Evolutionary conservation across 2,329 filamentous ascomycete species (phyloP), one percentile per base, ranked within the genome.

Genomic region (Penicillium sp.): DNA sequence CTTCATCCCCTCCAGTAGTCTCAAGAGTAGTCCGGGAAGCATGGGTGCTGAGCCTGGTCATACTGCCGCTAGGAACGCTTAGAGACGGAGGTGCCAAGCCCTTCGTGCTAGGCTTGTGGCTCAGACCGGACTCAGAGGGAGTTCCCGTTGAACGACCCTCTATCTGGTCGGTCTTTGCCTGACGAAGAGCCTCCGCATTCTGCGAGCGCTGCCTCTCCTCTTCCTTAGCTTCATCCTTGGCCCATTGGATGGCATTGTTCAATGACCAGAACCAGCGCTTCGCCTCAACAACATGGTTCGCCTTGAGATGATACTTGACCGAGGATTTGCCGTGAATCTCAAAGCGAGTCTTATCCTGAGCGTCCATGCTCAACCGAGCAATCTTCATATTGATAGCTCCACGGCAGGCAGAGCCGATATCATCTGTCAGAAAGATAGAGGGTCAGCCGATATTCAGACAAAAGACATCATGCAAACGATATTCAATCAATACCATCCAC

Each of bases 351-450:
- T 98, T 99, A 76, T 99, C 95, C 69, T 97, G 93, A 0, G 94
- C 86, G 73, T 96, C 96, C 93, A 99, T 98, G 78, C 94, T 90
- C 33, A 99, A 85, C 73, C 89, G 90, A 26, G 95, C 95, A 69
- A 99, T 99, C 64, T 90, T 91, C 93, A 99, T 99, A 76, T 98
- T 98, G 80, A 99, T 99, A 56, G 95, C 95, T 62, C 95, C 95
- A 65, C 95, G 92, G 76, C 95, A 99, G 59, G 95, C 95, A 56
- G 93, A 96, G 26, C 93, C 95, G 35, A 93, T 92, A 76, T 99
- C 95, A 75, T 99, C 95, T 76, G 50, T 35, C 51, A 28, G 51
- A 49, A 42, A 22, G 2, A 24, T 49, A 49, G 40, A 30, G 6
- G 19, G 33, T 66, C 33, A 65, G 56, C 33, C n/a, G 28, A 28